Base-by-base conservation (phyloP, 768 basidiomycete genomes). In the Boletus reticulatus region DNA sequence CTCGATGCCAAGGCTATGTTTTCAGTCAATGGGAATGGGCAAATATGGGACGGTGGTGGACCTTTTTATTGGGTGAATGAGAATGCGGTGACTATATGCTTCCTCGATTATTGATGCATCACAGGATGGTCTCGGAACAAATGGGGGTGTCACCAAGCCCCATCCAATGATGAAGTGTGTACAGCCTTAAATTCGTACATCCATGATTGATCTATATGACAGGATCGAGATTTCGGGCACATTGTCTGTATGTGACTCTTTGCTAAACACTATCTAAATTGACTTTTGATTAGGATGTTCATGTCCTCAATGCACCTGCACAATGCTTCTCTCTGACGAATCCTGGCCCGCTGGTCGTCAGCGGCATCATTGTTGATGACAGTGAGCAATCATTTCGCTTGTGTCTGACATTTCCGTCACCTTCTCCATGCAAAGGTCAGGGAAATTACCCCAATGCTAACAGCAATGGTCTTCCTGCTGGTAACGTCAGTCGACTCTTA, bases 401-500 rank as follows among this genome's bases (percentile, higher is more conserved):
- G 9, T 19, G 14, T 16, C 27, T 31, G 19, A 7, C 17, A 19
- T 44, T 49, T 11, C 43, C 52, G n/a, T 6, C 9, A 41, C 27
- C 10, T 24, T 24, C 45, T 24, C n/a, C 24, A 29, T 41, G 17
- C 48, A 7, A 55, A 85, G 85, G 82, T 34, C 73, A 73, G 44
- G 84, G 84, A 24, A 77, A 81, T 56, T 58, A 62, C 10, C 74
- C 84, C 0, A 86, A 85, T 61, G 67, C 77, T 0, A 71, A 78
- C 16, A 84, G 84, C 61, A 67, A 69, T 5, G 79, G 81, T 11
- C 49, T 54, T 20, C 58, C 83, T 19, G 83, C 83, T 62, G 83
- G 84, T 70, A 53, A 48, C 27, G 27, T 9, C 9, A 29, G 9
- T 9, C 27, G 0, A 9, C 9, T 29, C 27, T 9, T 29, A 29